These are phyloP conservation scores for Colletotrichum echinochloae DNA, from an alignment of 2,329 filamentous ascomycete species.

Conservation along the genomic window DNA sequence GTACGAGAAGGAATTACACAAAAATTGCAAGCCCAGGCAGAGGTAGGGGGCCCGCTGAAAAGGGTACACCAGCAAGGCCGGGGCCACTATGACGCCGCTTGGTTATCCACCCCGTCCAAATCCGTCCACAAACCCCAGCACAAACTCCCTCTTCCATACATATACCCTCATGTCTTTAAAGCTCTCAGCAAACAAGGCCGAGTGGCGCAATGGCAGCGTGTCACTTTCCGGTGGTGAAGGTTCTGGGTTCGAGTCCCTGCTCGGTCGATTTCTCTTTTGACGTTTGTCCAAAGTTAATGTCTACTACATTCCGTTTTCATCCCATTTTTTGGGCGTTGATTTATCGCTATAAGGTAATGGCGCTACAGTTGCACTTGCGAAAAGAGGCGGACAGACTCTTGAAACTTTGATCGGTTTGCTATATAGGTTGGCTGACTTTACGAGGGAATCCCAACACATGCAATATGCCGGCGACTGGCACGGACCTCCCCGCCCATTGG, in stretches of 20 bases:
- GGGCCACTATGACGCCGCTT: background rate
- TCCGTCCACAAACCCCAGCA: no score
- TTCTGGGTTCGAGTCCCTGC: constrained; percentile 16
- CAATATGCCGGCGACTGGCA: no score
- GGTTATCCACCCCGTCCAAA: background rate
- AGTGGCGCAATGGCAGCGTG: constrained; percentile 16
- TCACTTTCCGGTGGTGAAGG: constrained; percentile 14
- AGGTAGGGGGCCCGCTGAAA: background rate
- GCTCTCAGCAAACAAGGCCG: background rate
- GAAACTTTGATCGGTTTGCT: no score
- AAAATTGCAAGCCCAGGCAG: background rate
- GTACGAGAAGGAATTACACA: background rate
- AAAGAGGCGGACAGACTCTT: no score
- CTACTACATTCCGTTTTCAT: no score
- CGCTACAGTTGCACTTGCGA: no score
- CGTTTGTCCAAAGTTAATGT: background rate
- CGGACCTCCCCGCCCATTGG: no score
- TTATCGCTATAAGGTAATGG: no score
- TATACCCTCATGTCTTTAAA: background rate
- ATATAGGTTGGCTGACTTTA: no score
- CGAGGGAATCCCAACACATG: no score
- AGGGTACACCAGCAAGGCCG: background rate
- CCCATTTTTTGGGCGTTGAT: no score
- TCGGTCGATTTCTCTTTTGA: background rate
- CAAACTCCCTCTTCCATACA: background rate